Evolutionary conservation across 2,329 filamentous ascomycete genomes (phyloP).

Genomic region (Massarina eburnea): DNA sequence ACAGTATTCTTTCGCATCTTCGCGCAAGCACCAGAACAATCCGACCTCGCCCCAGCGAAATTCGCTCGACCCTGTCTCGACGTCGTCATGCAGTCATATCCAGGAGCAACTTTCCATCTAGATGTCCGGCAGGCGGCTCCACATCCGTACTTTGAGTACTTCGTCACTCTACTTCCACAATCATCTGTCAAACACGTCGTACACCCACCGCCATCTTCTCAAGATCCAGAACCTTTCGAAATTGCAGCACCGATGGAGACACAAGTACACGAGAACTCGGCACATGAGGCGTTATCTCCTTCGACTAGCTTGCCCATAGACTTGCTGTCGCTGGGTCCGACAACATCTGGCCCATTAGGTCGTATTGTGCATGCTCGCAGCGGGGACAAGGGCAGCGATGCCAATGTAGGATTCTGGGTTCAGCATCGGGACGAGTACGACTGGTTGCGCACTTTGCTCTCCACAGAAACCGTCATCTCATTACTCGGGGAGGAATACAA

Average conservation of each 20-base stretch:
- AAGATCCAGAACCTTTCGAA: no score
- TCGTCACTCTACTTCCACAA: slow-evolving; percentile 27
- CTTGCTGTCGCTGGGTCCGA: slow-evolving; percentile 14
- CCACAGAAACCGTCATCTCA: slow-evolving; percentile 45
- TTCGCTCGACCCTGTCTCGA: slow-evolving; percentile 30
- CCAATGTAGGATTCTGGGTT: slow-evolving; percentile 27
- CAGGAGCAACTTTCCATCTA: slow-evolving; percentile 40
- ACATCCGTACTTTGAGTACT: slow-evolving; percentile 34
- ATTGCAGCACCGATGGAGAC: slow-evolving; percentile 27
- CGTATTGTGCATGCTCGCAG: slow-evolving; percentile 26
- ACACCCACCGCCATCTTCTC: no score
- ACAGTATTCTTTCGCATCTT: slow-evolving; percentile 42
- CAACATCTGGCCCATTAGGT: slow-evolving; percentile 39
- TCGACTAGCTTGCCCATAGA: no score
- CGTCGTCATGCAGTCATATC: slow-evolving; percentile 45
- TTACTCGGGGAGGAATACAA: slow-evolving; percentile 52
- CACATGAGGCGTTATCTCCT: no score
- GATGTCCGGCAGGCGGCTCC: slow-evolving; percentile 25
- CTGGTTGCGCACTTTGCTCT: slow-evolving; percentile 24
- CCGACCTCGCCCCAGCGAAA: slow-evolving; percentile 30
- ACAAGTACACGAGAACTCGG: no score
- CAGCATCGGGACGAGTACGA: slow-evolving; percentile 28
- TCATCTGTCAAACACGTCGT: no score
- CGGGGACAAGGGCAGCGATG: slow-evolving; percentile 23
- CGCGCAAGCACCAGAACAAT: slow-evolving; percentile 26